A percentile compares a stretch with the other conserved stretches of the same genome.
Conservation (phyloP, 164 flowering plant genomes). For the Dillenia suffruticosa region DNA sequence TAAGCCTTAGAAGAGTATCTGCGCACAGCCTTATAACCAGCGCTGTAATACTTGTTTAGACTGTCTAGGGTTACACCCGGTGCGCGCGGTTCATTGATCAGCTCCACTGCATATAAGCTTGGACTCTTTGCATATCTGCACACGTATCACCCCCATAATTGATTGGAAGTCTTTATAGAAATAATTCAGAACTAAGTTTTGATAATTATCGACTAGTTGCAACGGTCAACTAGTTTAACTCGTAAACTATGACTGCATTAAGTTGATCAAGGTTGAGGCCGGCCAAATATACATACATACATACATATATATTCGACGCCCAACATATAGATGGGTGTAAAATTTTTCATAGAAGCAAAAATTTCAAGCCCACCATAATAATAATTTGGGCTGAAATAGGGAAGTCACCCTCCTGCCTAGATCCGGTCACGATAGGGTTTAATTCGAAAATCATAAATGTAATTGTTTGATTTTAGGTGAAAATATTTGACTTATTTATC, state of each 20-base stretch:
- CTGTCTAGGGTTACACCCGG: conserved; percentile 42
- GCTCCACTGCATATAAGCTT: conserved; percentile 55
- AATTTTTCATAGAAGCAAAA: too few relatives aligned
- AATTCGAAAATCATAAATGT: too few relatives aligned
- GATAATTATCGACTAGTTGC: conserved; percentile 8
- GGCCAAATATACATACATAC: conserved; percentile 10
- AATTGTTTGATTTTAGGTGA: too few relatives aligned
- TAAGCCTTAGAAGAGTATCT: conserved; percentile 41
- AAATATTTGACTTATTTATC: too few relatives aligned
- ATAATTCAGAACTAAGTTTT: too few relatives aligned
- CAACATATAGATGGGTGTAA: too few relatives aligned
- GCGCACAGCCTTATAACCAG: conserved; percentile 55
- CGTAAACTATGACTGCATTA: conserved; percentile 22
- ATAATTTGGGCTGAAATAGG: too few relatives aligned
- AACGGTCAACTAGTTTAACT: conserved; percentile 55
- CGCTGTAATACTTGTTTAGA: conserved; percentile 47
- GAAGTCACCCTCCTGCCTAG: too few relatives aligned
- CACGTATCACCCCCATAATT: conserved; percentile 24
- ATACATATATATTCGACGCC: too few relatives aligned
- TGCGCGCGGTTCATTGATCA: conserved; percentile 61
- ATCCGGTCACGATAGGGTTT: too few relatives aligned
- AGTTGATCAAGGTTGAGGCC: neutral
- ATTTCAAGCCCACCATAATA: too few relatives aligned
- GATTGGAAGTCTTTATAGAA: conserved; percentile 48
- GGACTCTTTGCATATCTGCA: conserved; percentile 50